Percentiles rank a stretch among this genome's conserved stretches.
These are phyloP conservation scores for Termitomyces sp. DNA, from an alignment of 768 basidiomycete species.

Conservation along the genomic window DNA sequence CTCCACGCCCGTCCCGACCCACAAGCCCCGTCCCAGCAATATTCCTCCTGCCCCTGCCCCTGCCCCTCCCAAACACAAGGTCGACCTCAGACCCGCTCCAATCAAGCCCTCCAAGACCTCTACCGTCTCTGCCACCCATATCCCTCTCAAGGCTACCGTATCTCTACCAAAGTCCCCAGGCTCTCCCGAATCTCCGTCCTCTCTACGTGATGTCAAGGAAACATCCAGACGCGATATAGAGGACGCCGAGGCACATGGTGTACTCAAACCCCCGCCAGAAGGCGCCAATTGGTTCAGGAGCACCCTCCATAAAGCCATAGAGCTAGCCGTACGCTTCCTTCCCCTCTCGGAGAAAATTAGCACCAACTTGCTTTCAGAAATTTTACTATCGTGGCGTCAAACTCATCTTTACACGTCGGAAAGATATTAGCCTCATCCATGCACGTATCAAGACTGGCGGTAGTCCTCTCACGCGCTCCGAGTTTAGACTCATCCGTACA, in stretches of 20 bases:
- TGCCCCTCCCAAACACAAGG: constrained; percentile 39
- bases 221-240: constrained; percentile 58
- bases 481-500: constrained; percentile 63
- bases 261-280: constrained; percentile 61
- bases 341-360: background rate
- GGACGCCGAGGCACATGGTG: constrained; percentile 65
- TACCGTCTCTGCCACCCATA: constrained; percentile 18
- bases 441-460: constrained; percentile 59
- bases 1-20: constrained; percentile 19
- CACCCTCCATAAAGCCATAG: constrained; percentile 43
- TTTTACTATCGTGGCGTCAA: constrained; percentile 81
- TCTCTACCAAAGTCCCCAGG: constrained; percentile 15
- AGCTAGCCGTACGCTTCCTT: constrained; percentile 35
- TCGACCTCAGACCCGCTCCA: constrained; percentile 64
- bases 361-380: constrained; percentile 45
- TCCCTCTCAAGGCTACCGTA: constrained; percentile 27
- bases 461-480: constrained; percentile 57
- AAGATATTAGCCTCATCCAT: constrained; percentile 49
- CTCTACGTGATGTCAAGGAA: constrained; percentile 38
- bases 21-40: constrained; percentile 8
- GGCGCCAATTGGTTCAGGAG: constrained; percentile 54
- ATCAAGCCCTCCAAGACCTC: constrained; percentile 36
- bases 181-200: constrained; percentile 12
- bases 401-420: constrained; percentile 61
- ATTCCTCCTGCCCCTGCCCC: background rate